A percentile compares a stretch with the other conserved stretches of the same genome.
Evolutionary conservation across 208 protist genomes (phyloP).

Genomic region (Leishmania lainsoni): DNA sequence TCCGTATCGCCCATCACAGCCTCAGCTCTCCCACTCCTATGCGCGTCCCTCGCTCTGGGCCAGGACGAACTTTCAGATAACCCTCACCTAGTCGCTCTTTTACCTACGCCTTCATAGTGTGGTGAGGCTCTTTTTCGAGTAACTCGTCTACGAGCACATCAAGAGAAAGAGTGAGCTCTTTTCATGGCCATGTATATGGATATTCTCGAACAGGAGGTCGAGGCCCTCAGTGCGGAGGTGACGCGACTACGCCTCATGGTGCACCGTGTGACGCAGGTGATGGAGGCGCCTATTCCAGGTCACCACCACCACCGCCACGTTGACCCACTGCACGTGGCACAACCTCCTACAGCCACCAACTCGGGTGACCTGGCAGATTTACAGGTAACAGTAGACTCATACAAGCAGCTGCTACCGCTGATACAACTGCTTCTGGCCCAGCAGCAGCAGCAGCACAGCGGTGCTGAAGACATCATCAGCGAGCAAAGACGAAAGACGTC

Average conservation of each 20-base stretch:
- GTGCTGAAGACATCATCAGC: neutral
- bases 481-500: neutral
- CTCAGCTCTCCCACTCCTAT: neutral
- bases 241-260: constrained; percentile 88
- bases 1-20: neutral
- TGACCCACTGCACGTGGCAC: constrained; percentile 6
- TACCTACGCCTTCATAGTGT: too few species aligned
- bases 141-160: neutral
- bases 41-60: neutral
- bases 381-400: constrained; percentile 26
- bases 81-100: neutral
- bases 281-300: constrained; percentile 31
- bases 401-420: constrained; percentile 27
- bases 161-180: neutral
- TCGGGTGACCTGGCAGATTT: neutral
- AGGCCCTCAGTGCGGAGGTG: constrained; percentile 80
- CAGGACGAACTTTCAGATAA: neutral
- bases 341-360: neutral
- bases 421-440: constrained; percentile 26
- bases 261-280: constrained; percentile 64
- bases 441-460: constrained; percentile 12
- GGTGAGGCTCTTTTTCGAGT: neutral
- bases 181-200: constrained; percentile 66
- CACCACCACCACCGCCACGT: neutral
- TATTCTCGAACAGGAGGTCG: constrained; percentile 82